Evolutionary conservation across 2,329 filamentous ascomycete species (phyloP).

Genomic region (Paecilomyces fulvus): DNA sequence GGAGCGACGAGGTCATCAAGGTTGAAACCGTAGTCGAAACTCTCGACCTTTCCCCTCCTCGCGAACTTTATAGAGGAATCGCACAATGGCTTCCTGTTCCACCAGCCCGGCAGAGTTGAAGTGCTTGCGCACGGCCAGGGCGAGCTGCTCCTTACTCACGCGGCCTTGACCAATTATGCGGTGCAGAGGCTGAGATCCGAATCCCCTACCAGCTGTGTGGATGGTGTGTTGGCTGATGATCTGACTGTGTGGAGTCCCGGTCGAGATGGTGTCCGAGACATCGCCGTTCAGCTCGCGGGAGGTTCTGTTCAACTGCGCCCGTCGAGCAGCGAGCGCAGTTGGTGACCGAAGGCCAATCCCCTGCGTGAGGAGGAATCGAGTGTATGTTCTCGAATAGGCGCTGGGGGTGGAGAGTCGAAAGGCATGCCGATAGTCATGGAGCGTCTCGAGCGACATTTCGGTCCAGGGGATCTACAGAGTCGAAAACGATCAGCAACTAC

Average conservation of each 20-base stretch:
- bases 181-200: slow-evolving; percentile 9
- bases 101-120: slow-evolving; percentile 39
- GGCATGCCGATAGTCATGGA: slow-evolving; percentile 41
- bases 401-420: slow-evolving; percentile 38
- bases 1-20: slow-evolving; percentile 13
- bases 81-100: slow-evolving; percentile 40
- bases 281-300: not conserved
- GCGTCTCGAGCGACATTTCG: slow-evolving; percentile 34
- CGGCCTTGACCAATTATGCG: slow-evolving; percentile 29
- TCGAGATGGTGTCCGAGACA: not conserved
- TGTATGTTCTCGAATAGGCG: slow-evolving; percentile 37
- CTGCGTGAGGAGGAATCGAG: slow-evolving; percentile 38
- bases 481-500: slow-evolving; percentile 3
- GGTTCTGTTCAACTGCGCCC: slow-evolving; percentile 12
- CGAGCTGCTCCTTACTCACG: slow-evolving; percentile 35
- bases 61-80: slow-evolving; percentile 41
- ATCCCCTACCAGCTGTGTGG: slow-evolving; percentile 6
- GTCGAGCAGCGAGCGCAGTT: slow-evolving; percentile 34
- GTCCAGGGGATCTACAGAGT: slow-evolving; percentile 33
- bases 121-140: slow-evolving; percentile 37
- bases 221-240: slow-evolving; percentile 1
- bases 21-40: slow-evolving; percentile 35
- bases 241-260: not conserved
- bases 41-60: slow-evolving; percentile 34
- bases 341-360: slow-evolving; percentile 38